A percentile compares a stretch with the other conserved stretches of the same genome.
phyloP scores from a whole-genome alignment of 495 filamentous ascomycete species.

The Lindgomyces ingoldianus region DNA sequence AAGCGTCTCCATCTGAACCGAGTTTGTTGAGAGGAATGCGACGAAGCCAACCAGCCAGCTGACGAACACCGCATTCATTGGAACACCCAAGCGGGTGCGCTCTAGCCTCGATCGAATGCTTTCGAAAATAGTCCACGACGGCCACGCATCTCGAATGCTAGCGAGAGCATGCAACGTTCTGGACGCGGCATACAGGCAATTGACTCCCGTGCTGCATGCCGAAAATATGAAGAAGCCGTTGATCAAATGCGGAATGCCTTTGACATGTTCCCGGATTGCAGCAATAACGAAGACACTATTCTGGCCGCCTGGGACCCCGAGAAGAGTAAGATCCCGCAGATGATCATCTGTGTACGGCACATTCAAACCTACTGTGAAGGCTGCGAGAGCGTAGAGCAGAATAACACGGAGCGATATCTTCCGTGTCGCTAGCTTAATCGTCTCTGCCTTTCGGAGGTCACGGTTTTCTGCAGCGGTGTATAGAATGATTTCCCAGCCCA shows the following conservation, averaged over 20 bases:
- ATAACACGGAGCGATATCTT: conserved; percentile 52
- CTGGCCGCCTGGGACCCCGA: conserved; percentile 47
- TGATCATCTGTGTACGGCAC: conserved; percentile 49
- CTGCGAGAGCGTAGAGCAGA: conserved; percentile 47
- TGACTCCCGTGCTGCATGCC: conserved; percentile 49
- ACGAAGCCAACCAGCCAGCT: conserved; percentile 53
- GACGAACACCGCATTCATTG: conserved; percentile 51
- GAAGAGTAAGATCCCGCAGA: conserved; percentile 21
- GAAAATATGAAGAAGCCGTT: conserved; percentile 54
- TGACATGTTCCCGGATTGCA: conserved; percentile 47
- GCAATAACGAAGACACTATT: conserved; percentile 52
- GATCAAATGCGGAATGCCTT: conserved; percentile 48
- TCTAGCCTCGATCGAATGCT: conserved; percentile 43
- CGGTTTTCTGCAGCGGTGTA: conserved; percentile 52
- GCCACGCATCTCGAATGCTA: conserved; percentile 43
- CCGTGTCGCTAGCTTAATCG: conserved; percentile 52
- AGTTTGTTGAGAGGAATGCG: conserved; percentile 49
- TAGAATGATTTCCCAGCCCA: conserved; percentile 53
- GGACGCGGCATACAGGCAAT: conserved; percentile 50
- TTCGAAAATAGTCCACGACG: conserved; percentile 35
- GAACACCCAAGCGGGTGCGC: conserved; percentile 50
- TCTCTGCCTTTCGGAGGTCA: conserved; percentile 47
- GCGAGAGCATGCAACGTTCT: conserved; percentile 51
- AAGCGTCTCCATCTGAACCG: conserved; percentile 38
- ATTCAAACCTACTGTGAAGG: conserved; percentile 48